These are phyloP conservation scores for Salix dunnii DNA, from an alignment of 345 rosid species.

Conservation along the genomic window DNA sequence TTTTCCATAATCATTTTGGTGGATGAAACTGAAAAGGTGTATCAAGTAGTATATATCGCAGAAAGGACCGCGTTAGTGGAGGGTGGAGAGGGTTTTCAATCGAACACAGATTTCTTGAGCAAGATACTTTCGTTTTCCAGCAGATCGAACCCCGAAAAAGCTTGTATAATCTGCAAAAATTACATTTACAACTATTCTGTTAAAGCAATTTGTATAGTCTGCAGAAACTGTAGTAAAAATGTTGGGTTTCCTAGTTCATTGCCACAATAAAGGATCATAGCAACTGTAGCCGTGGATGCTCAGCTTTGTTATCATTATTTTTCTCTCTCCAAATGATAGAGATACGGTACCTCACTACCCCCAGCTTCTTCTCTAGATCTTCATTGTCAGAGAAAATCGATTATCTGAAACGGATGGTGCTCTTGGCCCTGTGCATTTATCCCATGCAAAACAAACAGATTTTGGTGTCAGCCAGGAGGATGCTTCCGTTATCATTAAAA, in stretches of 20 bases:
- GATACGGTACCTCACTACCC: not conserved
- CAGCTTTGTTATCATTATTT: not conserved
- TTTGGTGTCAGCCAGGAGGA: not conserved
- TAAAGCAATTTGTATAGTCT: not conserved
- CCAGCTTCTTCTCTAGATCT: conserved; percentile 6
- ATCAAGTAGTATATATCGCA: conserved; percentile 14
- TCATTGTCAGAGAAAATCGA: conserved; percentile 1
- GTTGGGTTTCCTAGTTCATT: not conserved
- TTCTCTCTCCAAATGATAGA: not conserved
- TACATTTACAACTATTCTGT: not conserved
- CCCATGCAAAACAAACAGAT: not conserved
- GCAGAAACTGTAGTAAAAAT: not conserved
- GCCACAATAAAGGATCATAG: not conserved
- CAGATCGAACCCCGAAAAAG: conserved; percentile 20
- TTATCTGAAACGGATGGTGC: conserved; percentile 18
- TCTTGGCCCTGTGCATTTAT: conserved; percentile 11
- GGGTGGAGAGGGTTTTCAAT: conserved; percentile 31
- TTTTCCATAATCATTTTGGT: conserved; percentile 18
- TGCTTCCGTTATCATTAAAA: not conserved
- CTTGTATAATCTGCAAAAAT: too few species aligned
- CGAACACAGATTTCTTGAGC: conserved; percentile 14
- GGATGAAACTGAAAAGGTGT: conserved; percentile 15
- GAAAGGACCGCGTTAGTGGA: conserved; percentile 15
- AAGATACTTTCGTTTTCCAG: conserved; percentile 28
- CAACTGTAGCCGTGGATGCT: not conserved